A percentile compares a stretch with the other conserved stretches of the same genome.
Evolutionary conservation across 164 flowering plant species (phyloP).

Genomic region (Stephania cephalantha): DNA sequence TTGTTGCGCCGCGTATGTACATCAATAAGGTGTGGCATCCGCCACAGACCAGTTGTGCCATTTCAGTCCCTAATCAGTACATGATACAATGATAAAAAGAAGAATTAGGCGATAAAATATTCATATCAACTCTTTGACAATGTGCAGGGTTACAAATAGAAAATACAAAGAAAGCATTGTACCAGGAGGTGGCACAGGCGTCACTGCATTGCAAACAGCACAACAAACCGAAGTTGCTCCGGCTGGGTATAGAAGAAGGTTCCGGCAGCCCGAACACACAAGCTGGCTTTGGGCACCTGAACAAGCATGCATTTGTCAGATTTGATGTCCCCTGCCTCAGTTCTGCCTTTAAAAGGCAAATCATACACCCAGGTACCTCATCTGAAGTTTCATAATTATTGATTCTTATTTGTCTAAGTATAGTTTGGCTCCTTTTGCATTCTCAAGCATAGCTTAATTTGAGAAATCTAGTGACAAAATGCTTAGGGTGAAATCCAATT

Average conservation of each 20-base stretch:
- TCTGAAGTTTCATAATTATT: background rate
- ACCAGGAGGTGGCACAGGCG: slow-evolving; percentile 92
- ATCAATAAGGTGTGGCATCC: slow-evolving; percentile 85
- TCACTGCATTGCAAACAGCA: slow-evolving; percentile 92
- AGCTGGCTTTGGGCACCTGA: slow-evolving; percentile 81
- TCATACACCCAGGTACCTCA: background rate
- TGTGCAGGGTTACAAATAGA: background rate
- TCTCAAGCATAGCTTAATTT: background rate
- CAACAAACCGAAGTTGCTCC: slow-evolving; percentile 93
- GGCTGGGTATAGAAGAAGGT: slow-evolving; percentile 70
- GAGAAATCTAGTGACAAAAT: background rate
- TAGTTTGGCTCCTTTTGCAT: background rate
- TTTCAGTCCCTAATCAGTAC: slow-evolving; percentile 64
- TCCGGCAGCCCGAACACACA: slow-evolving; percentile 90
- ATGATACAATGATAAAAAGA: background rate
- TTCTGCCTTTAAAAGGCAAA: background rate
- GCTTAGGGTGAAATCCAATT: background rate
- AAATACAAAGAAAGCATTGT: background rate
- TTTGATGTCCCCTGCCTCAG: background rate
- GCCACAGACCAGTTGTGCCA: slow-evolving; percentile 90
- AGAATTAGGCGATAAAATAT: background rate
- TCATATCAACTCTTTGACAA: background rate
- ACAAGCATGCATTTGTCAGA: background rate
- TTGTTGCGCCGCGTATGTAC: slow-evolving; percentile 92
- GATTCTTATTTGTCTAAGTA: background rate